These are phyloP conservation scores for Xerocomus nothofagi DNA, from an alignment of 1,284 basidiomycete genomes.

Conservation along the genomic window DNA sequence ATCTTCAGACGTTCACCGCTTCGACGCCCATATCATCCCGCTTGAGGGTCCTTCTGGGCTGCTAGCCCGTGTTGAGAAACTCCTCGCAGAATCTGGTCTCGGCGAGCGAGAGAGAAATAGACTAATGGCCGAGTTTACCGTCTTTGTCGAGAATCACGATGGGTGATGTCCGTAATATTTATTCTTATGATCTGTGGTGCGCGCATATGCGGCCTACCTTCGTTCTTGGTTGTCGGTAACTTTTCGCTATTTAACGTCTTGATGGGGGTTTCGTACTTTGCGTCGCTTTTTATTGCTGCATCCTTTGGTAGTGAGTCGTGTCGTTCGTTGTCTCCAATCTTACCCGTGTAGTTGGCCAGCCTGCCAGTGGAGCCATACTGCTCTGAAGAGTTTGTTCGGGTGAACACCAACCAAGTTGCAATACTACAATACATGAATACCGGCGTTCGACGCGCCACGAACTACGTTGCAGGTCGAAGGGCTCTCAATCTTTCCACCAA, in stretches of 20 bases:
- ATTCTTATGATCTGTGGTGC: conserved; percentile 6
- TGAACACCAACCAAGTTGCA: not conserved
- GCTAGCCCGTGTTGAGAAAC: conserved; percentile 56
- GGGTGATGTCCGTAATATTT: conserved; percentile 16
- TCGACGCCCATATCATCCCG: conserved; percentile 70
- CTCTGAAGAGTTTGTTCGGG: not conserved
- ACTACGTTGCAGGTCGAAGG: conserved; percentile 69
- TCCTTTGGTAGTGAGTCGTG: conserved; percentile 6
- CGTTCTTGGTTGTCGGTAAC: conserved; percentile 24
- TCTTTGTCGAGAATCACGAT: conserved; percentile 51
- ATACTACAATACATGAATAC: conserved; percentile 15
- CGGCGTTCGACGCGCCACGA: not conserved
- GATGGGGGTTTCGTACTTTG: conserved; percentile 14
- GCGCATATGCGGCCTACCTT: not conserved
- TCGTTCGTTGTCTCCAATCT: conserved; percentile 14
- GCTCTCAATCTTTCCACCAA: conserved; percentile 82
- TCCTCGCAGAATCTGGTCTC: conserved; percentile 50
- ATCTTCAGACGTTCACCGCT: conserved; percentile 57
- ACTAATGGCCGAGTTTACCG: conserved; percentile 60
- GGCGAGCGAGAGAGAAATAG: conserved; percentile 47
- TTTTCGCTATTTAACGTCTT: conserved; percentile 30
- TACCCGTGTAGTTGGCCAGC: conserved; percentile 1
- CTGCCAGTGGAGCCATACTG: conserved; percentile 7
- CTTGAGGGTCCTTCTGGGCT: conserved; percentile 72
- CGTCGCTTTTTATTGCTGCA: conserved; percentile 23